Conservation (phyloP, 1,284 basidiomycete genomes). For the Moesziomyces sp. region DNA sequence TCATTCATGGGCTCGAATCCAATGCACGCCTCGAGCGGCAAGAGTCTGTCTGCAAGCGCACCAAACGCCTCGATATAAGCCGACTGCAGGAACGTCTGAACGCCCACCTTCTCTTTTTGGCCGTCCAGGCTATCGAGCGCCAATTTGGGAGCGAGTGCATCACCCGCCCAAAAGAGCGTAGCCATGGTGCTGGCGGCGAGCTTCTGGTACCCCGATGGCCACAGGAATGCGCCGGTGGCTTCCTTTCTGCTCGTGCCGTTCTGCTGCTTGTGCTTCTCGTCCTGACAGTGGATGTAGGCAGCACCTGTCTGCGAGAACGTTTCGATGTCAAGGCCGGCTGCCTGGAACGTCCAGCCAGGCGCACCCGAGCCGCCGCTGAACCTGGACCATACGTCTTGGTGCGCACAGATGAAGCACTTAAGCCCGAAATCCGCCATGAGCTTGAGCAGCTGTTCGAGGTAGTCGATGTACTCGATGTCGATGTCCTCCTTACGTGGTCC, state of each 20-base stretch:
- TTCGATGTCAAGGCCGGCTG: conserved; percentile 53
- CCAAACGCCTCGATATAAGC: conserved; percentile 84
- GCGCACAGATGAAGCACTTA: conserved; percentile 77
- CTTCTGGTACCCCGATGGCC: conserved; percentile 67
- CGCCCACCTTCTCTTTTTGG: conserved; percentile 58
- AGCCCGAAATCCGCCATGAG: conserved; percentile 84
- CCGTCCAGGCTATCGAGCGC: conserved; percentile 3
- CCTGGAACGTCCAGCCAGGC: conserved; percentile 74
- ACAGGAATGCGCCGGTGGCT: conserved; percentile 60
- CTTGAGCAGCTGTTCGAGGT: conserved; percentile 78
- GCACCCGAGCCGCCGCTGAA: conserved; percentile 80
- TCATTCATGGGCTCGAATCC: conserved; percentile 95
- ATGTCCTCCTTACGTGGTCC: conserved; percentile 71
- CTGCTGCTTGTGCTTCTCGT: conserved; percentile 23
- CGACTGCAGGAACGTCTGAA: conserved; percentile 86
- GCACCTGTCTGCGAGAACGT: conserved; percentile 55
- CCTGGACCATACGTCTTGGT: conserved; percentile 85
- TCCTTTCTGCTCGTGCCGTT: conserved; percentile 30
- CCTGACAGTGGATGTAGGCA: conserved; percentile 59
- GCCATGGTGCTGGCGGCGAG: conserved; percentile 68
- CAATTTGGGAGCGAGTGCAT: conserved; percentile 80
- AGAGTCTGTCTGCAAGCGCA: conserved; percentile 76
- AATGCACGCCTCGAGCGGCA: conserved; percentile 80
- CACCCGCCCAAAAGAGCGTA: conserved; percentile 67
- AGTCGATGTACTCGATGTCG: conserved; percentile 86